A percentile compares a stretch with the other conserved stretches of the same genome.
Conservation (phyloP, 225 moss, liverwort and hornwort genomes). For the Antitrichia curtipendula region DNA sequence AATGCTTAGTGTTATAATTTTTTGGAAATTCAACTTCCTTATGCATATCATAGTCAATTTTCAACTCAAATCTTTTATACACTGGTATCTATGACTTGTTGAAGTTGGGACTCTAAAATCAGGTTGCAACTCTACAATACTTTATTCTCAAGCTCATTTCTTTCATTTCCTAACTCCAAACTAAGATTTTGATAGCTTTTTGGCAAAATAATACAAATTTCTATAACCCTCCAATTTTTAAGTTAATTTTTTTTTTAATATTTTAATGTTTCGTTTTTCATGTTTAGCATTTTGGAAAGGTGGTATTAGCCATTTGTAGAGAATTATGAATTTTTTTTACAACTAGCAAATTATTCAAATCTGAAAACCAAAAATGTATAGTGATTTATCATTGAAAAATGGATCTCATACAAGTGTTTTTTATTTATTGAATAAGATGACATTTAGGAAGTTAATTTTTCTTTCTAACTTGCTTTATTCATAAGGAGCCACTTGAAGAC, state of each 20-base stretch:
- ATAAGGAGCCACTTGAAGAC: background rate
- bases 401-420: background rate
- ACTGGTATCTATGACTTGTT: no score
- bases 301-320: background rate
- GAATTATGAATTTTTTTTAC: background rate
- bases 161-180: no score
- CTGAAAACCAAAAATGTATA: background rate
- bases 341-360: background rate
- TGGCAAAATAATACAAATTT: no score
- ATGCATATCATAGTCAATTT: no score
- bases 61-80: no score
- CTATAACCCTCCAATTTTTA: no score
- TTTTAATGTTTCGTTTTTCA: no score
- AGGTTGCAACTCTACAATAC: no score
- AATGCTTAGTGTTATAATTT: background rate
- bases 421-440: background rate
- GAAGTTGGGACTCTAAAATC: no score
- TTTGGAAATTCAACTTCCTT: background rate
- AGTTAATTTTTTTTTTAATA: no score
- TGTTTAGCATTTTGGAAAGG: background rate
- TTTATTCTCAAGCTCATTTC: no score
- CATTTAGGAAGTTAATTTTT: background rate
- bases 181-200: no score
- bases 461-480: background rate
- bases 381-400: background rate